Base-by-base conservation (phyloP, 1,284 basidiomycete species). In the Trichosporon sp. region DNA sequence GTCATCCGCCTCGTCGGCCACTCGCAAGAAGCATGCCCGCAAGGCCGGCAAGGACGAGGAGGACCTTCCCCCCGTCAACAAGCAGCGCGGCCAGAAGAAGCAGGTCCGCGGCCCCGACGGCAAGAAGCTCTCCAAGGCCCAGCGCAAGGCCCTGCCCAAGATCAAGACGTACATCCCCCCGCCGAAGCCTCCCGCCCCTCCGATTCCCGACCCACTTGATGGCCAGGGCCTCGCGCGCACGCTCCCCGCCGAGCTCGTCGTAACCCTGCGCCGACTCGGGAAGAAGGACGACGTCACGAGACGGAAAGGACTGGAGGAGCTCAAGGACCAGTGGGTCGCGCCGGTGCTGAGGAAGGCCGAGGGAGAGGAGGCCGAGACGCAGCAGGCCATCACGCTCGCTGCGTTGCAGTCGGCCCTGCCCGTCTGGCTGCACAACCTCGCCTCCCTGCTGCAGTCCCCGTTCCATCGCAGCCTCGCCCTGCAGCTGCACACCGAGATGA, bases 281-380 rank as follows among this genome's bases (percentile, higher is more conserved):
- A 99, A 99, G 87, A 98, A 97, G 85, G 95, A 97, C 73, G 87
- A 88, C 21, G 88, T 93, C 53, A 98, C 96, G 0, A 91, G 94
- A 78, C 85, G 88, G 18, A 90, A 92, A 75, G 95, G 93, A 0
- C 83, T 98, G 70, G 96, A 98, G 77, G 94, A 95, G 69, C 82
- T 99, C 27, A 86, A 87, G 70, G 80, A 86, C 9, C 85, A 81
- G 1, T 96, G 92, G 92, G 83, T 93, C 27, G 60, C 67, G 68
- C 75, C 72, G 15, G 23, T 73, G 6, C 51, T 68, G 5, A 18
- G 29, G 38, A 85, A 83, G 35, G 85, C 82, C 31, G 77, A 80
- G 66, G 84, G 80, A 47, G 81, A 82, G 60, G 77, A 76, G 25
- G 75, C 83, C 35, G 83, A 86, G 71, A 85, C 85, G 60, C 77